Base-by-base conservation (phyloP, 2,329 filamentous ascomycete species). In the Pyrenophora tritici-repentis region DNA sequence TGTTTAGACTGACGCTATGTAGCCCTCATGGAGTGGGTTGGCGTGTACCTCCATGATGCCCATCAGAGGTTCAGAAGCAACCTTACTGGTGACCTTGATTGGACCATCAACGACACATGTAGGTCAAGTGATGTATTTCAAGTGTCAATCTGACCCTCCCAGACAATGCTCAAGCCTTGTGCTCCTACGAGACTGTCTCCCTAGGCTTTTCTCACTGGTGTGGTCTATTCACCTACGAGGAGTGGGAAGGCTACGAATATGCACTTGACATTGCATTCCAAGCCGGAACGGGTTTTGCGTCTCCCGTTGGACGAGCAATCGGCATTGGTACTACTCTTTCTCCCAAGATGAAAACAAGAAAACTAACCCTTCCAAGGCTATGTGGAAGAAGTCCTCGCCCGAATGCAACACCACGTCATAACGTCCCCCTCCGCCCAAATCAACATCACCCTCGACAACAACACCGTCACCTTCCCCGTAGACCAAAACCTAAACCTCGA, bases 141-240 rank as follows among this genome's bases (percentile, higher is more conserved):
- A 12, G 10, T 24, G 6, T 9, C 10, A 29, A 10, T 29, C 26
- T 29, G 26, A 29, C 10, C 8, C 26, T 29, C 8, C 80, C 16
- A 70, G 67, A 85, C 65, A 81, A 87, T 46, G 90, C 88, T 0
- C 88, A 91, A 70, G 85, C 79, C 3, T 79, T 91, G 67, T 92
- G 89, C 61, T 85, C 88, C 0, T 92, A 91, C 65, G 89, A 92
- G 71, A 90, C 87, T 0, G 82, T 90, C n/a, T 85, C 86, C 1
- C 86, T 88, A 52, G 89, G 89, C 17, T 91, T 85, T 75, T 89
- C 86, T 59, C 80, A 79, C 8, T 92, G 89, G 76, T 92, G 89
- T 66, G 77, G 84, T 18, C 79, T 92, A 3, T 92, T 91, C 68
- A 90, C 84, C 0, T 89, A 86, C 59, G 78, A 86, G 16, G 89